A percentile compares a stretch with the other conserved stretches of the same genome.
Evolutionary conservation across 2,329 filamentous ascomycete genomes (phyloP).

Genomic region (Lachnellula cervina): DNA sequence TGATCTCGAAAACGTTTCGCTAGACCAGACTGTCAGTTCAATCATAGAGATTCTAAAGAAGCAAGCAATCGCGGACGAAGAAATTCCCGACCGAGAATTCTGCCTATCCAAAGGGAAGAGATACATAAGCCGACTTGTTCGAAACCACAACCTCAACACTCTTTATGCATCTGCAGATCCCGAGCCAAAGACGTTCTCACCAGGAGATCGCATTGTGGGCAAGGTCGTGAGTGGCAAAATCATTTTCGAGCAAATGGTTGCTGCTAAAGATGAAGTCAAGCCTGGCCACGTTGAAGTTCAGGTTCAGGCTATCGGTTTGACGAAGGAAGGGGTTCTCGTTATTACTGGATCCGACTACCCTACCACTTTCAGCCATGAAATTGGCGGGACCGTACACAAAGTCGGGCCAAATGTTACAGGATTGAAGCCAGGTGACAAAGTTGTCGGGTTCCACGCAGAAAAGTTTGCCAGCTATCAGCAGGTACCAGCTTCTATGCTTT

Average conservation of each 20-base stretch:
- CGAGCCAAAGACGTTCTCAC: not conserved
- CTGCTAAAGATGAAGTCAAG: not conserved
- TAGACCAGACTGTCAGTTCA: not conserved
- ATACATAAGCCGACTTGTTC: slow-evolving; percentile 20
- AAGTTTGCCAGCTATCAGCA: not conserved
- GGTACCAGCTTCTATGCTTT: not conserved
- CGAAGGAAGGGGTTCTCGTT: not conserved
- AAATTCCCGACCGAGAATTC: slow-evolving; percentile 24
- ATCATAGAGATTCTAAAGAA: not conserved
- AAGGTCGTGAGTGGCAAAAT: not conserved
- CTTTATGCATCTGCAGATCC: not conserved
- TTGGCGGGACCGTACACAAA: not conserved
- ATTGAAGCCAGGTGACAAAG: not conserved
- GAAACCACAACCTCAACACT: slow-evolving; percentile 20
- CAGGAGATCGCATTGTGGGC: not conserved
- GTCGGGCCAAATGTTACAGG: not conserved
- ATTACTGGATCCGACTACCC: not conserved
- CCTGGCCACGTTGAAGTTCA: not conserved
- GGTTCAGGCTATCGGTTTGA: not conserved
- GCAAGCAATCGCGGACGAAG: not conserved
- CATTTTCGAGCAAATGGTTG: not conserved
- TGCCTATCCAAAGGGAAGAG: slow-evolving; percentile 24
- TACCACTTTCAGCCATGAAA: not conserved
- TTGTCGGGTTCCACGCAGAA: not conserved
- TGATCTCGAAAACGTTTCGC: not conserved